These are phyloP conservation scores for Phaeosphaeriaceae sp. DNA, from an alignment of 2,329 filamentous ascomycete genomes.

Conservation along the genomic window DNA sequence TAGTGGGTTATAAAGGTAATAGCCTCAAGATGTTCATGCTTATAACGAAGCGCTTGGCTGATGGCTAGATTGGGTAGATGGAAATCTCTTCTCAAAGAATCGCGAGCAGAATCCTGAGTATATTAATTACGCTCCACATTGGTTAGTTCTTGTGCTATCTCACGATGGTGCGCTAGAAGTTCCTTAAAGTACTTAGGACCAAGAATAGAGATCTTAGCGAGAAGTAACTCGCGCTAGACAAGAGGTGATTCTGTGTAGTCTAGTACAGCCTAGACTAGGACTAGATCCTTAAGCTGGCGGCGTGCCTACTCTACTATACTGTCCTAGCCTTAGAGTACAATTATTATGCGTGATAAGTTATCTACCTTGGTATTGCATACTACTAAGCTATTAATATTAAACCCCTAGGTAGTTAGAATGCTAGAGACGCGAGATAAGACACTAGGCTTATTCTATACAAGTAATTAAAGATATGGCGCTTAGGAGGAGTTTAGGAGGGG, in stretches of 20 bases:
- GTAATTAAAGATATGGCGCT: constrained; percentile 96
- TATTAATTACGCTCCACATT: constrained; percentile 40
- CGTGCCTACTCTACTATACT: constrained; percentile 97
- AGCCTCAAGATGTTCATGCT: constrained; percentile 95
- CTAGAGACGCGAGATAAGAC: constrained; percentile 95
- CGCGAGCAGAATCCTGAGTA: constrained; percentile 46
- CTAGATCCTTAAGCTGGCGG: constrained; percentile 92
- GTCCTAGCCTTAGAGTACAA: constrained; percentile 94
- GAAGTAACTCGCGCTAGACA: constrained; percentile 91
- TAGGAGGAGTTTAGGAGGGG: constrained; percentile 81
- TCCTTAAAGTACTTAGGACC: constrained; percentile 99
- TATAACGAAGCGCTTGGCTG: constrained; percentile 90
- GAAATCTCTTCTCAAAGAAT: constrained; percentile 68
- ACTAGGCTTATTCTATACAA: constrained; percentile 99
- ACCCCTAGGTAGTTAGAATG: constrained; percentile 92
- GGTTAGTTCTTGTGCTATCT: constrained; percentile 68
- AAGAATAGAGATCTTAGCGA: constrained; percentile 95
- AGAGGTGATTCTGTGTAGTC: constrained; percentile 93
- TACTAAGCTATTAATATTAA: constrained; percentile 98
- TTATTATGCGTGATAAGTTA: constrained; percentile 97
- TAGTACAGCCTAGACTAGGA: constrained; percentile 96
- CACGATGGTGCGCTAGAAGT: constrained; percentile 90
- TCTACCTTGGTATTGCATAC: constrained; percentile 98
- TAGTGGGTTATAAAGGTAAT: constrained; percentile 98
- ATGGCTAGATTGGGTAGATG: constrained; percentile 86